phyloP scores from a whole-genome alignment of 1,284 basidiomycete genomes.

The Trichosporon sp. region DNA sequence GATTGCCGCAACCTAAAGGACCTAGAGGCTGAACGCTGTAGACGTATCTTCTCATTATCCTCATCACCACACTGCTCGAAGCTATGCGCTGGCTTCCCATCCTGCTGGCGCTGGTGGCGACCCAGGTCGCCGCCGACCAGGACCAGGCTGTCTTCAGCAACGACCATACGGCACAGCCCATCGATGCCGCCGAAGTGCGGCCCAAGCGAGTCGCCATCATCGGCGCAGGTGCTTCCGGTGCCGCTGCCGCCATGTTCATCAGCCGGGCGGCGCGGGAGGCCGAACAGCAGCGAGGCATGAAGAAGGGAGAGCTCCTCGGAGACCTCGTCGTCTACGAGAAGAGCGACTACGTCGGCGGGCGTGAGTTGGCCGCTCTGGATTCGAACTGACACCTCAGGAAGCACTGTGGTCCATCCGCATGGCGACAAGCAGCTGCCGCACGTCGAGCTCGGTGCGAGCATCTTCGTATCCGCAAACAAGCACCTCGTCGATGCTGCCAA shows the following conservation, averaged over 20 bases:
- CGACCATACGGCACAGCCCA: background rate
- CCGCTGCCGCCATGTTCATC: conserved; percentile 84
- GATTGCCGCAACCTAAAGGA: background rate
- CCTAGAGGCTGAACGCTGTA: background rate
- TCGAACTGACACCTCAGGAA: conserved; percentile 60
- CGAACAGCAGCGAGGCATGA: conserved; percentile 64
- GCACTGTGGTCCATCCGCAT: conserved; percentile 76
- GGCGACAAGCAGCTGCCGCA: conserved; percentile 65
- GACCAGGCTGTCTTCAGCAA: background rate
- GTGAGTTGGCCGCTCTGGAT: conserved; percentile 61
- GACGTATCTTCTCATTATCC: background rate
- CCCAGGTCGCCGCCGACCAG: background rate
- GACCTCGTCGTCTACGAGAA: conserved; percentile 83
- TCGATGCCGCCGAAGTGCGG: background rate
- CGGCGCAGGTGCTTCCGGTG: conserved; percentile 83
- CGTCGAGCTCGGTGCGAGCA: conserved; percentile 81
- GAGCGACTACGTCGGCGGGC: conserved; percentile 74
- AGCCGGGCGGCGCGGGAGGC: conserved; percentile 63
- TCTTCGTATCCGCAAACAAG: conserved; percentile 80
- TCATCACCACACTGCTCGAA: background rate
- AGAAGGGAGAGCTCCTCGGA: conserved; percentile 60
- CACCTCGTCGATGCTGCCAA: conserved; percentile 78
- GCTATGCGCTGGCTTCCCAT: conserved; percentile 14
- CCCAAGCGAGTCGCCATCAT: conserved; percentile 69
- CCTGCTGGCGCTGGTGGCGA: conserved; percentile 1